Evolutionary conservation across 805 yeast species (phyloP), one percentile per base, ranked within the genome.

Genomic region (Wickerhamomyces subpelliculosus): DNA sequence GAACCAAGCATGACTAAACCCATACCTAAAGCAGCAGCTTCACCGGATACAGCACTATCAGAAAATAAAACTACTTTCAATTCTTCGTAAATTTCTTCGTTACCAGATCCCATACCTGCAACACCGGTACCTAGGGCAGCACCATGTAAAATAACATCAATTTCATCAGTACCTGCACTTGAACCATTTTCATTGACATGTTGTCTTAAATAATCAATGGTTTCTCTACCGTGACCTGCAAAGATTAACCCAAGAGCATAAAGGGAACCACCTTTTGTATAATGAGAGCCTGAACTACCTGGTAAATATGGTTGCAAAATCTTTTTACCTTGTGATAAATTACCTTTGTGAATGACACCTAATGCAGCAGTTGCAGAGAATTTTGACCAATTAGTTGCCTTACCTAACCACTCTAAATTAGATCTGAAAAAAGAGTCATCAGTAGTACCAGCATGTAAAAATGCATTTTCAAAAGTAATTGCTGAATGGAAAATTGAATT

Each of bases 321-420:
- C 46, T 80, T 75, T 57, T 80, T 79, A 38, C 97, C 98, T 57
- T 88, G 95, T 0, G 95, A 75, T 41, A 93, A 70, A 60, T 90
- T 90, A 38, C 98, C 97, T 55, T 83, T 84, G 60, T 93, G 97
- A 49, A 93, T 89, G 23, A 90, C 97, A 57, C 98, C 98, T 44
- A 93, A 68, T 12, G 97, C 97, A 8, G 97, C 97, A 12, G 97
- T 90, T 2, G 97, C 97, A 0, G 96, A 80, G 60, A 93, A 93
- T 58, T 90, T 93, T 6, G 97, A 88, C 98, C 98, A 93, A 62
- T 90, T 88, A 34, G 90, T 81, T n/a, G 98, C 97, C 63, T 88
- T 86, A 32, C 95, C 94, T 48, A 93, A 70, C 97, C 97, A 93
- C 53, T 90, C 96, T 54, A 88, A 69, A 57, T 93, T 93, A 32